A percentile compares a stretch with the other conserved stretches of the same genome.
phyloP scores from a whole-genome alignment of 2,329 filamentous ascomycete species.

The Onygenales sp. region DNA sequence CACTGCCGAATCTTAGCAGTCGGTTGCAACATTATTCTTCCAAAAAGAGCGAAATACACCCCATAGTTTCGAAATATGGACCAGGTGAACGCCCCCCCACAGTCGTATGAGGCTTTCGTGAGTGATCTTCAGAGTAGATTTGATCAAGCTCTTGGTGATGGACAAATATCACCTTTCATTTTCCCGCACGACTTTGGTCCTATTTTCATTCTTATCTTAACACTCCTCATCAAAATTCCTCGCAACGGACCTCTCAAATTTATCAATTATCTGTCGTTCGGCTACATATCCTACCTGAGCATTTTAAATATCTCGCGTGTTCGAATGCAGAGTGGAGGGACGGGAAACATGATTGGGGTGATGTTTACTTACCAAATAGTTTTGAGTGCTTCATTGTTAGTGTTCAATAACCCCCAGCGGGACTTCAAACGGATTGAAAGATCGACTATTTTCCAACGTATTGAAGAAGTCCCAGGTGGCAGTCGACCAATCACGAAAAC shows the following conservation, averaged over 20 bases:
- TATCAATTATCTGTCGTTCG: slow-evolving; percentile 38
- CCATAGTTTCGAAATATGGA: too few relatives aligned
- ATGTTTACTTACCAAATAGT: slow-evolving; percentile 45
- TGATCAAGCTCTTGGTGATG: slow-evolving; percentile 18
- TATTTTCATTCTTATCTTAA: slow-evolving; percentile 32
- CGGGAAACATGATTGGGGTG: slow-evolving; percentile 47
- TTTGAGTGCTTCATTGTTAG: slow-evolving; percentile 43
- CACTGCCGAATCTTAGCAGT: too few relatives aligned
- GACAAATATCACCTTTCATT: slow-evolving; percentile 24
- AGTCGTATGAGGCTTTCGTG: slow-evolving; percentile 20
- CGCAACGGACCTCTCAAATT: slow-evolving; percentile 21
- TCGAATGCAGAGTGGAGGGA: slow-evolving; percentile 40
- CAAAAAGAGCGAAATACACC: too few relatives aligned
- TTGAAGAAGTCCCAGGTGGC: background rate
- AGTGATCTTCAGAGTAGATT: slow-evolving; percentile 16
- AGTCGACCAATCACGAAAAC: background rate
- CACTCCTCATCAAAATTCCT: slow-evolving; percentile 43
- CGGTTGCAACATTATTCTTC: too few relatives aligned
- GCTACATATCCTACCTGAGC: slow-evolving; percentile 33
- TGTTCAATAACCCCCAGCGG: slow-evolving; percentile 46
- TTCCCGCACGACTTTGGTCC: slow-evolving; percentile 26
- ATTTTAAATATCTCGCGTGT: slow-evolving; percentile 35
- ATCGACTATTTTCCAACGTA: slow-evolving; percentile 9
- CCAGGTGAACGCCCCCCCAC: too few relatives aligned
- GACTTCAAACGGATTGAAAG: slow-evolving; percentile 50